These are phyloP conservation scores for Trichosanthes truncata DNA, from an alignment of 306 rosid species.

Conservation along the genomic window DNA sequence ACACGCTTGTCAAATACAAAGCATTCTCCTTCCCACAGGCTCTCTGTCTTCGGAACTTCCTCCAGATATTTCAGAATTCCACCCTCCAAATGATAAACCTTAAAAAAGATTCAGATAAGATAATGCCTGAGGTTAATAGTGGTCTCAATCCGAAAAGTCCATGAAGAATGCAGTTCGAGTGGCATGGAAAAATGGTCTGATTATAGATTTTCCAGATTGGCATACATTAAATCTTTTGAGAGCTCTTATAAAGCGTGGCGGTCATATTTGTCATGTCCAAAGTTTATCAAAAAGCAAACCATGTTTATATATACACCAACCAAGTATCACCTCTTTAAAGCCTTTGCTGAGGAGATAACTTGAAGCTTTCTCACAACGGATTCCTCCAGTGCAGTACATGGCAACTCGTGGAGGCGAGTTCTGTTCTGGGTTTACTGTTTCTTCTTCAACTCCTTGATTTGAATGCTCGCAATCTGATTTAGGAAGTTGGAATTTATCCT, in stretches of 20 bases:
- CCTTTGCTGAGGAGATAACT: slow-evolving; percentile 85
- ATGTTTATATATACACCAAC: neutral
- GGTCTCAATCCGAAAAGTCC: neutral
- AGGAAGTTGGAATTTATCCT: slow-evolving; percentile 41
- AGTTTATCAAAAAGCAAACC: neutral
- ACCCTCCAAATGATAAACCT: slow-evolving; percentile 97
- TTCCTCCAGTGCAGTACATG: slow-evolving; percentile 98
- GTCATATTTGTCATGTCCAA: neutral
- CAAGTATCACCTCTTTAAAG: slow-evolving; percentile 65
- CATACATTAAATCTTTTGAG: neutral
- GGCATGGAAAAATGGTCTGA: neutral
- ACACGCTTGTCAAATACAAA: slow-evolving; percentile 94
- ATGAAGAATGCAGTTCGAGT: neutral
- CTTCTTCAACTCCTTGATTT: slow-evolving; percentile 21
- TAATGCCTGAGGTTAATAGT: neutral
- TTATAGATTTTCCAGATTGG: neutral
- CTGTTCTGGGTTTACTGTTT: slow-evolving; percentile 23
- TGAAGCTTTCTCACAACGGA: slow-evolving; percentile 95
- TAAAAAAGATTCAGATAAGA: neutral
- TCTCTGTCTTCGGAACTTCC: slow-evolving; percentile 61
- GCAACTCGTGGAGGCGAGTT: slow-evolving; percentile 61
- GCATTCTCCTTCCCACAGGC: slow-evolving; percentile 96
- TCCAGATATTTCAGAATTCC: slow-evolving; percentile 94
- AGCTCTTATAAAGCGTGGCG: neutral
- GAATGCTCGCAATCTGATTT: slow-evolving; percentile 20